Evolutionary conservation across 2,329 filamentous ascomycete species (phyloP).

Genomic region (Akanthomyces uredinophilus): DNA sequence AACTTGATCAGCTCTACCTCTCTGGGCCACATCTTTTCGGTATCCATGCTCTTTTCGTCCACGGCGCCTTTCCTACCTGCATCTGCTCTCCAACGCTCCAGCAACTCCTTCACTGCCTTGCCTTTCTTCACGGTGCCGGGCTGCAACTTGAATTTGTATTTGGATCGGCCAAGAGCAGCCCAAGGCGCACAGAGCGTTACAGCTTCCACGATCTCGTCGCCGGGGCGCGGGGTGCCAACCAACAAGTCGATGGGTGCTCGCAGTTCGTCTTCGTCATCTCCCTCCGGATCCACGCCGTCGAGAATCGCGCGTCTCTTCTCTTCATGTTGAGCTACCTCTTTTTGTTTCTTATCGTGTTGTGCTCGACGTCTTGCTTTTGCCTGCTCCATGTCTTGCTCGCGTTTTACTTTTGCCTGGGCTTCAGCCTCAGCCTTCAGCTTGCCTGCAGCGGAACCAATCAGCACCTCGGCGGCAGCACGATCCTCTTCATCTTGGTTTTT

Average conservation of each 20-base stretch:
- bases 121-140: conserved; percentile 88
- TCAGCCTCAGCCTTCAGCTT: conserved; percentile 65
- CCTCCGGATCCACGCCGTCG: conserved; percentile 52
- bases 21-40: conserved; percentile 74
- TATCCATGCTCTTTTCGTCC: conserved; percentile 56
- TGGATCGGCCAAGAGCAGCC: conserved; percentile 61
- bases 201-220: conserved; percentile 73
- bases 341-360: conserved; percentile 73
- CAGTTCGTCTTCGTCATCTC: conserved; percentile 54
- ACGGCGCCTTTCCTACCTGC: conserved; percentile 53
- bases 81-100: conserved; percentile 73
- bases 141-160: conserved; percentile 94
- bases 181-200: conserved; percentile 63
- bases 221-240: conserved; percentile 69
- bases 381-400: conserved; percentile 66
- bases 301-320: conserved; percentile 58
- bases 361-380: conserved; percentile 69
- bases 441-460: conserved; percentile 74
- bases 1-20: conserved; percentile 81
- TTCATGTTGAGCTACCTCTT: conserved; percentile 71
- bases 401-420: conserved; percentile 58
- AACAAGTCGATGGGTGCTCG: conserved; percentile 61
- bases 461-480: conserved; percentile 70
- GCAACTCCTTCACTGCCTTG: conserved; percentile 84
- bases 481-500: conserved; percentile 94